Evolutionary conservation across 2,329 filamentous ascomycete genomes (phyloP), one percentile per base, ranked within the genome.

Genomic region (Podosphaera aphanis): DNA sequence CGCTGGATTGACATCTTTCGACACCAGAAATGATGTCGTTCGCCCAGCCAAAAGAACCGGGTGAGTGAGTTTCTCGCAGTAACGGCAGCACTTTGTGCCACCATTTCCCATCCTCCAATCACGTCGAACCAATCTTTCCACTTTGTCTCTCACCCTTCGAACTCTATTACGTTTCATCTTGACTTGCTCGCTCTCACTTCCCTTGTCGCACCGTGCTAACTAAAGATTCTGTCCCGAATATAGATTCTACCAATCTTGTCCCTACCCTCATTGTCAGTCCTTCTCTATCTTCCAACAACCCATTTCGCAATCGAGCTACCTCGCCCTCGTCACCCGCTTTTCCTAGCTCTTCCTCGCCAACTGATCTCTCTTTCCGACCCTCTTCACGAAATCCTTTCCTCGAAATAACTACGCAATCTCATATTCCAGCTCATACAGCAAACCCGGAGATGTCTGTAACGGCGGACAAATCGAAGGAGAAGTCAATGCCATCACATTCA

Each of bases 351-450:
- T 65, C 75, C 70, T 50, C 74, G 75, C 58, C 72, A 74, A 51
- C 19, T 5, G 63, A 66, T 54, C 63, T 66, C 54, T 58, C 55
- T 54, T 6, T 29, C 25, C 70, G 77, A 57, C 77, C 77, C 47
- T 62, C 74, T 48, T 83, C 79, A 54, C 73, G 74, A 60, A 86
- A 86, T 55, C 81, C 81, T 31, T 86, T 86, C 59, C 69, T 85
- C 51, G 79, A 80, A 54, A 66, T 61, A 25, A 7, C 19, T 29
- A 25, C 15, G 2, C 39, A 42, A 23, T n/a, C 39, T n/a, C 23
- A 15, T 15, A 1, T n/a, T 15, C n/a, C 15, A 25, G 6, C 20
- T 25, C 11, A 13, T 44, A 57, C 64, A 11, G 25, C 5, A 45
- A n/a, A 47, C 29, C 21, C 39, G 48, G 47, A 44, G 46, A 43